Evolutionary conservation across 2,329 filamentous ascomycete genomes (phyloP), one percentile per base, ranked within the genome.

Genomic region (Alternaria triticimaculans): DNA sequence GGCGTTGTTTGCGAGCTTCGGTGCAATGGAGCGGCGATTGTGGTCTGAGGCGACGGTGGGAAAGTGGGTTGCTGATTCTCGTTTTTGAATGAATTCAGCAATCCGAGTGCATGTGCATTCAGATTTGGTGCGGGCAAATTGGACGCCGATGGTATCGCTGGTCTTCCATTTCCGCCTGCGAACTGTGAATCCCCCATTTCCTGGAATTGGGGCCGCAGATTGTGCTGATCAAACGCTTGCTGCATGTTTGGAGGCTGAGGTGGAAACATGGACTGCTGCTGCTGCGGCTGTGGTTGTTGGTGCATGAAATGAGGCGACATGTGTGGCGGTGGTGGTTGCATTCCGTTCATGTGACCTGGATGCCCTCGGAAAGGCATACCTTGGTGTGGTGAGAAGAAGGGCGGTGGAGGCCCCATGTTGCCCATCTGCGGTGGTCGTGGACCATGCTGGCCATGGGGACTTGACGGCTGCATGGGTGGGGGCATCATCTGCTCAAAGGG

Each of bases 111-210:
- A 73, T 90, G 87, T 12, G 83, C 83, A 37, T 82, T 89, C 30
- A 90, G 82, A 65, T 85, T 87, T 7, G 87, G 87, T 43, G 85
- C 82, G 15, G 88, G 88, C 23, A 90, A 73, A 55, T 86, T 86
- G 69, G 87, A 76, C 6, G 88, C 86, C 33, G 86, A 83, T 2
- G 88, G 88, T 28, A 86, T 82, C 37, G 79, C 76, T 44, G 83
- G 81, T 15, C 71, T 55, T n/a, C 81, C 80, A 60, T 81, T 80
- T 55, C 72, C 78, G 56, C 62, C 78, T 6, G 76, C 68, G 30
- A 76, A 75, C n/a, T 79, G 80, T 9, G 66, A 66, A 25, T 64
- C 59, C 14, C 59, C 23, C 76, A 73, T 14, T 66, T 75, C 65
- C 76, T 76, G 60, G 21, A 62, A 61, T 8, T 53, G 20, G 15